Base-by-base conservation (phyloP, 768 basidiomycete genomes). In the Termitomyces sp. region DNA sequence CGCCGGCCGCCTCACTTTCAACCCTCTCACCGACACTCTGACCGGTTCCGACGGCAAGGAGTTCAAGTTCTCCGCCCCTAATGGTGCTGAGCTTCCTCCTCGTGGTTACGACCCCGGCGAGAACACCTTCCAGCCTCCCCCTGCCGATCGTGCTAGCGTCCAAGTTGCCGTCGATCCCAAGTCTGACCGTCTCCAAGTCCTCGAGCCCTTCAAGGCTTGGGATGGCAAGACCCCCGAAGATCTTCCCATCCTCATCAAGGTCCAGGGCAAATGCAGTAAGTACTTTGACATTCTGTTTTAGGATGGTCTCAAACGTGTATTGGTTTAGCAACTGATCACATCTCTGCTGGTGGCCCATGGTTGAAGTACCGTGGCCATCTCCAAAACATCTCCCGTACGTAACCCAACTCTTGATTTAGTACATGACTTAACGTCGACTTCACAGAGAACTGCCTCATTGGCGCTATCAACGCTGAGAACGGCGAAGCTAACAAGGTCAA, bases 351-450 rank as follows among this genome's bases (percentile, higher is more conserved):
- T 80, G 96, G 96, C 59, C 96, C 96, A 45, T 98, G 96, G 96
- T 85, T 98, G 79, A 98, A 98, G 79, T 98, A 95, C 82, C 93
- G 96, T 80, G 96, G 96, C 62, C 96, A 98, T 76, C 87, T 98
- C 69, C 84, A 97, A 74, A 98, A 98, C 82, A 98, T 97, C 72
- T 97, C 95, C 33, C 92, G 91, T 91, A 61, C 61, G 86, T 81
- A 5, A 39, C 32, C 26, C 27, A 12, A 18, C 22, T 8, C 43
- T 36, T 59, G 33, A 52, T n/a, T 56, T 62, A 33, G 13, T 60
- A 49, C 54, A 64, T 20, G 57, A 26, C 9, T 42, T 2, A 54
- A 30, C 20, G 44, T 22, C 40, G 12, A 26, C 26, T 24, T 3
- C 24, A 18, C 67, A 92, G 89, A 98, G 75, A 98, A 98, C 82